Percentiles rank a stretch among this genome's conserved stretches.
Evolutionary conservation across 306 rosid genomes (phyloP).

Genomic region (Rosa lucieae): DNA sequence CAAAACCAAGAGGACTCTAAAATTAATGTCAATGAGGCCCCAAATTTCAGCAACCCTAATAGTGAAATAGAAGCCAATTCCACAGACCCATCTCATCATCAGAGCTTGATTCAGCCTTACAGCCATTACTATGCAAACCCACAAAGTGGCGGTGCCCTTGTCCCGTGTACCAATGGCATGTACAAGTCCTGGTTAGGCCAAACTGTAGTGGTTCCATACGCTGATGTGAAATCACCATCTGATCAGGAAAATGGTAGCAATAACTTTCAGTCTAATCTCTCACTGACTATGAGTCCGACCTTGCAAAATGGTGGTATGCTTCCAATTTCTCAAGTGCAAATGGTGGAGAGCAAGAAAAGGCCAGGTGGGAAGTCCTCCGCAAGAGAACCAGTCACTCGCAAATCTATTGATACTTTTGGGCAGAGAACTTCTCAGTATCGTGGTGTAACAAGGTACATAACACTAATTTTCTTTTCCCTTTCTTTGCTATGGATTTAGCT

Average conservation of each 20-base stretch:
- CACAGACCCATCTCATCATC: slow-evolving; percentile 32
- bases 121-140: slow-evolving; percentile 42
- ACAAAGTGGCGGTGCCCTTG: slow-evolving; percentile 33
- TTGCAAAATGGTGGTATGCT: slow-evolving; percentile 41
- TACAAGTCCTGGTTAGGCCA: slow-evolving; percentile 84
- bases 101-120: slow-evolving; percentile 39
- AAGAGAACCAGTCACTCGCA: slow-evolving; percentile 81
- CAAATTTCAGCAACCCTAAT: slow-evolving; percentile 43
- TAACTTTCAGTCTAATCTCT: slow-evolving; percentile 51
- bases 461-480: neutral
- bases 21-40: slow-evolving; percentile 60
- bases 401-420: slow-evolving; percentile 92
- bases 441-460: slow-evolving; percentile 81
- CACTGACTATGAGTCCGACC: slow-evolving; percentile 70
- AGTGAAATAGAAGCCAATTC: slow-evolving; percentile 37
- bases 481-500: neutral
- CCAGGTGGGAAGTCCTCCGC: slow-evolving; percentile 45
- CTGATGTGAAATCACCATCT: slow-evolving; percentile 38
- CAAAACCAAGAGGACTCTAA: slow-evolving; percentile 40
- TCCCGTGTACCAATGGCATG: slow-evolving; percentile 36
- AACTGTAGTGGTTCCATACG: slow-evolving; percentile 32
- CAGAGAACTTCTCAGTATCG: slow-evolving; percentile 97
- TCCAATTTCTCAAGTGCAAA: slow-evolving; percentile 43
- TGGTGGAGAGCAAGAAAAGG: slow-evolving; percentile 58
- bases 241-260: slow-evolving; percentile 42